Base-by-base conservation (phyloP, 371 early-diverging fungal species). In the Mortierella sp. region DNA sequence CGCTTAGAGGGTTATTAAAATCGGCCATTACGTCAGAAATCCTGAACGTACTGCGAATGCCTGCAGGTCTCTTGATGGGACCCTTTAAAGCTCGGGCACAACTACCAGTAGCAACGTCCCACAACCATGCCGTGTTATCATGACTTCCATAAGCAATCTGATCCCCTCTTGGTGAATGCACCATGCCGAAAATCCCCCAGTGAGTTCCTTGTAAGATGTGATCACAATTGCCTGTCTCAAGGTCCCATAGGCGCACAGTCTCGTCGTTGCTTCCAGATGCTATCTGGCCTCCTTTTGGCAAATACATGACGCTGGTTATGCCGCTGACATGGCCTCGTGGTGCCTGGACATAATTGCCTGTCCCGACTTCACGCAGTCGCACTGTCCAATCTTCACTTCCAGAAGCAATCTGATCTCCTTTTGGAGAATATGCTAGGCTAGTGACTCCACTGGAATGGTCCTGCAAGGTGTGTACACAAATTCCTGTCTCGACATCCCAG, bases 121-220 rank as follows among this genome's bases (percentile, higher is more conserved):
- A 66, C 24, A 68, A 33, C 33, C 68, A 50, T 10, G 50, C 50
- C 1, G 68, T 48, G 28, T 52, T 52, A 21, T 52, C 52, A 21
- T 22, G 8, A 22, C 52, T 52, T 52, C 52, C 52, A 15, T 10
- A 52, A 21, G 52, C 52, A 22, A 52, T 52, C 36, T 36, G 36
- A 36, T 36, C 36, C 3, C 36, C 36, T 36, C 36, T 36, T 36
- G 47, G 47, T 19, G 47, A 47, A 47, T 47, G 47, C 0, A 11
- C 47, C 4, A 47, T 19, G 47, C 47, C 19, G 47, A 36, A 36
- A 36, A 36, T 36, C 7, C 36, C 36, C 36, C 36, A 36, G 36
- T 36, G 36, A 36, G 36, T 36, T 36, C 36, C 36, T 36, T 36
- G 36, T 6, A 36, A 36, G 36, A 6, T 36, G 36, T 36, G 36